Conservation (phyloP, 345 rosid species). For the Sapria himalayana region DNA sequence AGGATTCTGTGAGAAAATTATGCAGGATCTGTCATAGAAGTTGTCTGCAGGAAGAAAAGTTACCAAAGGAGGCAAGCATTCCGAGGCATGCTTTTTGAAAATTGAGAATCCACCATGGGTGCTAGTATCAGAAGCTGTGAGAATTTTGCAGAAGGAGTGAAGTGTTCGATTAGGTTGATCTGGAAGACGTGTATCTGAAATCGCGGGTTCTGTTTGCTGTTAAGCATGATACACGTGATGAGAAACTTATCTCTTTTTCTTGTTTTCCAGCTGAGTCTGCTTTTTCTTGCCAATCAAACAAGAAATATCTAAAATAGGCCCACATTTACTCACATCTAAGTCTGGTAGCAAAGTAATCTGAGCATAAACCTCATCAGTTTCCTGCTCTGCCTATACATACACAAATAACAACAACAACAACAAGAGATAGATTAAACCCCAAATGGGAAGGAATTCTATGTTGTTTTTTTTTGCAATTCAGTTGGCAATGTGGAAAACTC, state of each 20-base stretch:
- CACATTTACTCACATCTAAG: slow-evolving; percentile 31
- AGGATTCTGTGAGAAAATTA: background rate
- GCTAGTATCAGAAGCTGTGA: slow-evolving; percentile 95
- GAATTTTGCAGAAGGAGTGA: slow-evolving; percentile 66
- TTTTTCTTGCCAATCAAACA: too few species aligned
- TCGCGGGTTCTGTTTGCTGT: slow-evolving; percentile 37
- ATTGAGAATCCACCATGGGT: slow-evolving; percentile 97
- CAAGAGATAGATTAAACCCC: background rate
- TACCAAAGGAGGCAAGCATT: slow-evolving; percentile 93
- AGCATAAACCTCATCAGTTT: slow-evolving; percentile 91
- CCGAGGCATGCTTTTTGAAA: slow-evolving; percentile 68
- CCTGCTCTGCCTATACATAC: slow-evolving; percentile 63
- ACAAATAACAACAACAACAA: background rate
- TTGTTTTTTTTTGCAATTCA: too few species aligned
- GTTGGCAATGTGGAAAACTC: too few species aligned
- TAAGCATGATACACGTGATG: too few species aligned
- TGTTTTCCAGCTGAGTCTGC: too few species aligned
- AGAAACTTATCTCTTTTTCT: too few species aligned
- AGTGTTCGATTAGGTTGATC: slow-evolving; percentile 28
- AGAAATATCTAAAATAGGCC: too few species aligned
- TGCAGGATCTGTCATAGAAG: too few species aligned
- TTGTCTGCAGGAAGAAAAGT: too few species aligned
- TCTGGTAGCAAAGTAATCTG: slow-evolving; percentile 68
- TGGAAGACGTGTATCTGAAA: slow-evolving; percentile 23
- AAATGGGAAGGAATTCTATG: too few species aligned